These are phyloP conservation scores for Ophiostoma ips DNA, from an alignment of 2,329 filamentous ascomycete genomes.

Conservation along the genomic window DNA sequence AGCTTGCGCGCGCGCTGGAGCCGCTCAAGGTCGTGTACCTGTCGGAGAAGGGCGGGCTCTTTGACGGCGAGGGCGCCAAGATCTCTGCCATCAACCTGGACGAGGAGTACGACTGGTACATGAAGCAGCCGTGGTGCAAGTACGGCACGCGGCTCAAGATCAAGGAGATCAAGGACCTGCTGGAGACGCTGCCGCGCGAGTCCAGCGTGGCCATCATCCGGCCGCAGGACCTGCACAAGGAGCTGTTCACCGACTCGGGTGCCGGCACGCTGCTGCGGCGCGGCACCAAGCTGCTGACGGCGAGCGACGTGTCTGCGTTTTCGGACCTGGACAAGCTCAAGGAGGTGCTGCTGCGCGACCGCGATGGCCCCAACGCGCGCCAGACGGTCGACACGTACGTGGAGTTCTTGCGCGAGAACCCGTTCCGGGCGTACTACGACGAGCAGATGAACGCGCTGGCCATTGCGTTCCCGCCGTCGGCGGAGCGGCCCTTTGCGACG, in stretches of 20 bases:
- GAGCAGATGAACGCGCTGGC: constrained; percentile 87
- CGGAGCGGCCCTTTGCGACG: constrained; percentile 58
- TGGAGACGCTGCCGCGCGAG: constrained; percentile 76
- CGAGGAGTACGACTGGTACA: constrained; percentile 85
- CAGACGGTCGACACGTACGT: constrained; percentile 80
- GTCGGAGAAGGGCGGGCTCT: constrained; percentile 94
- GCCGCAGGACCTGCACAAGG: constrained; percentile 87
- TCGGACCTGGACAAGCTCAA: constrained; percentile 65
- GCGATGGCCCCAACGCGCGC: constrained; percentile 66
- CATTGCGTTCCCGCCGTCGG: constrained; percentile 64
- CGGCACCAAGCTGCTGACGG: constrained; percentile 75
- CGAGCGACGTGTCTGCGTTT: constrained; percentile 58
- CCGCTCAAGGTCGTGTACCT: constrained; percentile 96
- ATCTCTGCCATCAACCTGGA: constrained; percentile 96
- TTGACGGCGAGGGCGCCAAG: constrained; percentile 85
- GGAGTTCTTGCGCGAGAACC: constrained; percentile 57
- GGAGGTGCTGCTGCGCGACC: constrained; percentile 66
- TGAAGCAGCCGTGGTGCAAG: constrained; percentile 88
- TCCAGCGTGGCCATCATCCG: constrained; percentile 97
- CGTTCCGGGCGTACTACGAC: constrained; percentile 90
- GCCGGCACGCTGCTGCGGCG: constrained; percentile 85
- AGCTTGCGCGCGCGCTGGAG: constrained; percentile 76
- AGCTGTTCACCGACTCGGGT: constrained; percentile 90
- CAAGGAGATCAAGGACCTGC: constrained; percentile 86
- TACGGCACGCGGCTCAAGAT: constrained; percentile 95